These are phyloP conservation scores for Amylocystis lapponica DNA, from an alignment of 768 basidiomycete genomes.

Conservation along the genomic window DNA sequence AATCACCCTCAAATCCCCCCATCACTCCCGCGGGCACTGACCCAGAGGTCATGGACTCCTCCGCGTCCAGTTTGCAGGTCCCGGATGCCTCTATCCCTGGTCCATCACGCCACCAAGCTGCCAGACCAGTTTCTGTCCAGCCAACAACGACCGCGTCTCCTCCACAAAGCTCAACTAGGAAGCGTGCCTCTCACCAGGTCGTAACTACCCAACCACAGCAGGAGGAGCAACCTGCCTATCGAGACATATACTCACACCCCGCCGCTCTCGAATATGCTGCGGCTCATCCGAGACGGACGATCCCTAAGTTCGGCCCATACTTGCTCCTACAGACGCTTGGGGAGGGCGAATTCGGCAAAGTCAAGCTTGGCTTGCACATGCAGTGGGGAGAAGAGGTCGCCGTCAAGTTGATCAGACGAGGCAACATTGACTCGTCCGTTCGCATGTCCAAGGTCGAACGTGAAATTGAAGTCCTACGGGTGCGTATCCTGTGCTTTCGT, in stretches of 20 bases:
- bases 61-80: slow-evolving; percentile 33
- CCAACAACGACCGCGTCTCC: slow-evolving; percentile 36
- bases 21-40: not conserved
- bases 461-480: slow-evolving; percentile 95
- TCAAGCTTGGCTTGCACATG: slow-evolving; percentile 92
- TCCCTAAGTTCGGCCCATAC: slow-evolving; percentile 94
- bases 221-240: slow-evolving; percentile 45
- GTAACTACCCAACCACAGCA: slow-evolving; percentile 45
- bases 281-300: slow-evolving; percentile 78
- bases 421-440: slow-evolving; percentile 81
- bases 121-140: slow-evolving; percentile 58
- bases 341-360: slow-evolving; percentile 98
- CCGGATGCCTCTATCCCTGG: slow-evolving; percentile 39
- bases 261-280: slow-evolving; percentile 79
- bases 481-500: slow-evolving; percentile 38
- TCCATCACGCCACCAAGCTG: slow-evolving; percentile 37
- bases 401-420: slow-evolving; percentile 91
- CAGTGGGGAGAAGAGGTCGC: slow-evolving; percentile 98
- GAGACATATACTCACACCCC: slow-evolving; percentile 80
- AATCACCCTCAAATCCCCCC: not conserved
- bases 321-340: slow-evolving; percentile 93
- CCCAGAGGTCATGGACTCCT: slow-evolving; percentile 30
- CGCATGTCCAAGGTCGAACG: slow-evolving; percentile 94
- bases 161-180: slow-evolving; percentile 33
- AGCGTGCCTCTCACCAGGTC: slow-evolving; percentile 71